Evolutionary conservation across 306 rosid species (phyloP), one percentile per base, ranked within the genome.

Genomic region (Pachyrhizus erosus): DNA sequence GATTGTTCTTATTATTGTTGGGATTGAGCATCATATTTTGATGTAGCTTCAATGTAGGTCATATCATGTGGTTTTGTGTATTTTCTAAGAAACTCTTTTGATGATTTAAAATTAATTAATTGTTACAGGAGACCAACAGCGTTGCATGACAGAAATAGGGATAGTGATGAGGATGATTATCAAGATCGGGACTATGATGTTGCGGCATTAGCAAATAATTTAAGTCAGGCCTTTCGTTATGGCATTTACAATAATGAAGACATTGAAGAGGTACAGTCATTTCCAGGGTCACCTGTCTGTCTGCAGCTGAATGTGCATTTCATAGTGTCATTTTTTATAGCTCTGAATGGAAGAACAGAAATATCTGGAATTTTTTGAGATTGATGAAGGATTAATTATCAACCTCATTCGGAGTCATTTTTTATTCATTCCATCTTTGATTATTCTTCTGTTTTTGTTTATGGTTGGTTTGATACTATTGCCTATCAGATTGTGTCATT

Each of bases 151-250:
- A 89, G 98, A 74, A 88, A 70, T 65, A 92, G 97, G 92, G 99
- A 96, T 73, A 96, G 98, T 54, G 99, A 93, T 23, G 98, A 96
- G 85, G 99, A 96, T 76, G 99, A 93, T 83, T 96, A 91, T 76
- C 98, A 93, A 87, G 99, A 96, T 61, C 92, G 97, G 80, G 99
- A 96, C 79, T 93, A 92, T 62, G 99, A 96, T 76, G 99, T 96
- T 78, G 99, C 99, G 57, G 97, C 99, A 42, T 87, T 96, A 14
- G 99, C 98, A 54, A 96, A 93, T 86, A 96, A 93, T 87, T 85
- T 96, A 77, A 96, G 97, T 83, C 98, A 96, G 89, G 99, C 98
- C 46, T 93, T 96, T 74, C 94, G 97, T 70, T 93, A 96, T 81
- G 98, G 97, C 77, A 92, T 93, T 82, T 93, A 92, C 88, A 96